Percentiles rank a stretch among this genome's conserved stretches.
These are phyloP conservation scores for Juglanconis sp. DNA, from an alignment of 2,329 filamentous ascomycete species.

Conservation along the genomic window DNA sequence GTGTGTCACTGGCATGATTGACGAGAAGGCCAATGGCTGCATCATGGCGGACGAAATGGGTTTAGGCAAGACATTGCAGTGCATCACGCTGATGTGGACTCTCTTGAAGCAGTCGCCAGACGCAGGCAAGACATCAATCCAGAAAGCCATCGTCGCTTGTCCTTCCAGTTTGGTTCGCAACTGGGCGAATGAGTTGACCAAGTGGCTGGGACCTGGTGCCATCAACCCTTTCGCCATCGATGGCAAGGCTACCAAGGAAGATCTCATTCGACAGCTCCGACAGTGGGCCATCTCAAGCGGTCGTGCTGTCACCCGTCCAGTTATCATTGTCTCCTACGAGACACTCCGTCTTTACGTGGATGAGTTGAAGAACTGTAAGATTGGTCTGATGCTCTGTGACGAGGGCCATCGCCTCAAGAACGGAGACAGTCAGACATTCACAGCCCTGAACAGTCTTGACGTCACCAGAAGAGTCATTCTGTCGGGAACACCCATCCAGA, in stretches of 20 bases:
- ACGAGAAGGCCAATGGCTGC: slow-evolving; percentile 89
- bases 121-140: slow-evolving; percentile 88
- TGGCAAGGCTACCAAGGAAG: slow-evolving; percentile 92
- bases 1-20: slow-evolving; percentile 92
- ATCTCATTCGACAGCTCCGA: slow-evolving; percentile 81
- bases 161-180: slow-evolving; percentile 95
- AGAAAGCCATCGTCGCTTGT: slow-evolving; percentile 95
- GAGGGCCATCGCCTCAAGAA: slow-evolving; percentile 97
- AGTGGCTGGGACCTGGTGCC: slow-evolving; percentile 92
- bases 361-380: slow-evolving; percentile 83
- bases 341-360: slow-evolving; percentile 88
- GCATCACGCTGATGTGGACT: slow-evolving; percentile 95
- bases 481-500: slow-evolving; percentile 96
- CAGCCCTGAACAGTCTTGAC: slow-evolving; percentile 82
- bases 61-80: slow-evolving; percentile 93
- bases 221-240: slow-evolving; percentile 94
- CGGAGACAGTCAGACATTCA: slow-evolving; percentile 92
- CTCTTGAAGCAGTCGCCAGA: slow-evolving; percentile 92
- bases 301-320: slow-evolving; percentile 83
- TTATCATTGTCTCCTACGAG: slow-evolving; percentile 97
- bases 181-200: slow-evolving; percentile 94
- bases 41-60: slow-evolving; percentile 99
- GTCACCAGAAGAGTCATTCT: slow-evolving; percentile 90
- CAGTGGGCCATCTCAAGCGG: slow-evolving; percentile 94
- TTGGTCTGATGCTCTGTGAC: slow-evolving; percentile 90